Evolutionary conservation across 1,139 yeast genomes (phyloP).

Genomic region (Debaryomycetaceae sp.): DNA sequence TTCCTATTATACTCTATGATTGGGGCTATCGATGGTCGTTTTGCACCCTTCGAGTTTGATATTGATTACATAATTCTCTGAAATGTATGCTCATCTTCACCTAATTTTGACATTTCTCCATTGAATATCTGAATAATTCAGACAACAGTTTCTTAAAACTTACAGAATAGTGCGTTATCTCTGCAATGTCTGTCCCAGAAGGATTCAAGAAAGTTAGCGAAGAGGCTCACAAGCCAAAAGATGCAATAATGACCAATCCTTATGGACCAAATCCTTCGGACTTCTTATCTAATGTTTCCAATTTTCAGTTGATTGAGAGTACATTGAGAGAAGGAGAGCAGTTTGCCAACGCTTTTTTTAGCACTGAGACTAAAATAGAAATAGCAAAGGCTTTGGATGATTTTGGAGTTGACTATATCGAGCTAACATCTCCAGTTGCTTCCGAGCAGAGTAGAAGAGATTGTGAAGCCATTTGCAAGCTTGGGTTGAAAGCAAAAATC

Average conservation of each 20-base stretch:
- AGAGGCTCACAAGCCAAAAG: slow-evolving; percentile 21
- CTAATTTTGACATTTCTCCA: not conserved
- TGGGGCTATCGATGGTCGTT: too few relatives aligned
- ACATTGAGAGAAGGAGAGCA: slow-evolving; percentile 62
- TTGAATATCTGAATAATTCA: not conserved
- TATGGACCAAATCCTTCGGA: slow-evolving; percentile 62
- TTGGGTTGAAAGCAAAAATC: slow-evolving; percentile 52
- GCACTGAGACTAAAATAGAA: slow-evolving; percentile 51
- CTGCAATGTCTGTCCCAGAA: slow-evolving; percentile 23
- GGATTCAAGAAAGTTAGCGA: slow-evolving; percentile 31
- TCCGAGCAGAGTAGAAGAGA: slow-evolving; percentile 54
- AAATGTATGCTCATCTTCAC: not conserved
- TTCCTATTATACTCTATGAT: too few relatives aligned
- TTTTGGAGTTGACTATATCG: slow-evolving; percentile 59
- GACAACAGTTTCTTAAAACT: not conserved
- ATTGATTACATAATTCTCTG: not conserved
- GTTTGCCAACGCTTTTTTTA: slow-evolving; percentile 57
- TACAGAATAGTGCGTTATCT: not conserved
- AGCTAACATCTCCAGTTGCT: slow-evolving; percentile 57
- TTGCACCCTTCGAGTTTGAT: not conserved
- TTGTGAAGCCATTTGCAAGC: slow-evolving; percentile 57
- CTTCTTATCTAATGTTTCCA: slow-evolving; percentile 50
- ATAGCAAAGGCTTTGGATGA: slow-evolving; percentile 59
- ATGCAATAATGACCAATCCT: slow-evolving; percentile 32
- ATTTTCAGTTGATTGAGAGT: slow-evolving; percentile 52